Evolutionary conservation across 148 eudicot species (phyloP), one percentile per base, ranked within the genome.

Genomic region (Heliosperma pusillum): DNA sequence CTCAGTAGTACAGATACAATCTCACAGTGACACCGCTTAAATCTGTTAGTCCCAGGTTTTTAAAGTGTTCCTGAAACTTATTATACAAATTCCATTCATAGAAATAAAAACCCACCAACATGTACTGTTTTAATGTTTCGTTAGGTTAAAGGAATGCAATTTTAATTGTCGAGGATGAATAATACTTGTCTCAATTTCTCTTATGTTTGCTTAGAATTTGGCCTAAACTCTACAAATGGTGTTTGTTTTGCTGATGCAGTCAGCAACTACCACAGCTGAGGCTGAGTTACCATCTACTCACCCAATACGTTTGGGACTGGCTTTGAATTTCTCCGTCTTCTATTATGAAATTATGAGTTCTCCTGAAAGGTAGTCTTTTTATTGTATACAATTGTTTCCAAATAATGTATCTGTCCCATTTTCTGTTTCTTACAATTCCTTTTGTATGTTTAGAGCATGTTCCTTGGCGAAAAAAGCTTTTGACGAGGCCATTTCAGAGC

Each of bases 251-350:
- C 22, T 52, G 47, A 72, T 67, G 61, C 77, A 82, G 85, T 69
- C 77, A 62, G 85, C 80, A 42, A 79, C 61, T 42, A 57, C 85
- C 10, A 30, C 74, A 20, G 81, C 84, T 29, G 79, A 70, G 58
- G 68, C 70, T 15, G 81, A 78, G 29, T 66, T 82, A 40, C 61
- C 85, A 10, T 76, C 85, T 53, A 79, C 82, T 42, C 85, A 82
- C 50, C 80, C 82, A 17, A 71, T 75, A 30, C 84, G 84, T 26
- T 69, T 82, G 73, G 84, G 84, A 53, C 70, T 82, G 78, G 84
- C 85, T 59, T 60, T 82, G 66, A 82, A 82, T 70, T 82, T 82
- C 78, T 79, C 85, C 1, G 85, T 82, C 56, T 82, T 82, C 69
- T 79, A 82, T 55, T 82, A 82, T 56, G 82, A 82, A 64, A 76